Evolutionary conservation across 331 rosid genomes (phyloP), one percentile per base, ranked within the genome.

Genomic region (Cydonia oblonga): DNA sequence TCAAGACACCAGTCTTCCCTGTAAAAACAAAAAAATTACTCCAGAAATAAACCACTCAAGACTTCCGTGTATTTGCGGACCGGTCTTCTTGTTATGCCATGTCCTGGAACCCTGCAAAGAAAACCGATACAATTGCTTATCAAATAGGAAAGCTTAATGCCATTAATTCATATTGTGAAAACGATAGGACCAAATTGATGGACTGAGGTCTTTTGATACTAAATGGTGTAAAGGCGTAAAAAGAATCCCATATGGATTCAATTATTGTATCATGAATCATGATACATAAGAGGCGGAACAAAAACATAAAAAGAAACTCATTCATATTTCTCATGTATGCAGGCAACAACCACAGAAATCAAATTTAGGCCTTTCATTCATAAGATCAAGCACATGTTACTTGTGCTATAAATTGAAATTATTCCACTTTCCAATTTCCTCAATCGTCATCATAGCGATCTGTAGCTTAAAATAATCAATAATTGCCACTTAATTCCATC

Each of bases 51-150:
- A 67, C 60, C 74, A 15, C 72, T 62, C 60, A 26, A 40, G 52
- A 26, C 25, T 30, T 44, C 82, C 16, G 18, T 13, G 58, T 71
- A 73, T 64, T 74, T 40, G 19, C 1, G 58, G 74, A n/a, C 68
- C 30, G n/a, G 30, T 68, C 40, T 30, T 44, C 56, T 40, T 57
- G 71, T 24, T 51, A 51, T 40, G 26, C 59, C 35, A 69, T 29
- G 52, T 38, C 35, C 32, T 62, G 18, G 42, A 52, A 68, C 30
- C 76, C 85, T 81, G 82, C 76, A 74, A 64, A 57, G 42, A 38
- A 38, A 38, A 38, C 42, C 42, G 42, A 38, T 32, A 11, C 26
- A 11, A 38, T 38, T 38, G 42, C 42, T 38, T 9, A 38, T 38
- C 42, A 38, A 38, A 38, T 38, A 38, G 42, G 42, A 38, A 38